A percentile compares a stretch with the other conserved stretches of the same genome.
Evolutionary conservation across 306 rosid species (phyloP).

Genomic region (Ormosia semicastrata): DNA sequence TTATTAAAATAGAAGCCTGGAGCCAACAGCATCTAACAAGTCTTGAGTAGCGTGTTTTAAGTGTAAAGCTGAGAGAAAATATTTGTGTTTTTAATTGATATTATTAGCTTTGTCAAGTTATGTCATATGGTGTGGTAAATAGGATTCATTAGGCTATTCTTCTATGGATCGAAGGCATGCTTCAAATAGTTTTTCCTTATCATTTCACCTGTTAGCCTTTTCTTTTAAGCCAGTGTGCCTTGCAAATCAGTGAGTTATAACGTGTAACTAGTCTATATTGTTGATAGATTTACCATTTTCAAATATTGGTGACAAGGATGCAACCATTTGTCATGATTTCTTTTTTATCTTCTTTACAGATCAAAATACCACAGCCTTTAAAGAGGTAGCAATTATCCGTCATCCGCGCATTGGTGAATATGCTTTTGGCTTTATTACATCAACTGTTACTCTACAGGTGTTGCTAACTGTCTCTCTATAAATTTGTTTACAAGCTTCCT

Average conservation of each 20-base stretch:
- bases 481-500: neutral
- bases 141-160: neutral
- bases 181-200: neutral
- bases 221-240: neutral
- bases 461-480: neutral
- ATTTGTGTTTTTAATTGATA: neutral
- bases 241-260: neutral
- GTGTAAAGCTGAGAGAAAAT: neutral
- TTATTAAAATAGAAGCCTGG: neutral
- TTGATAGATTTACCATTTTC: conserved; percentile 2
- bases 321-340: neutral
- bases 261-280: neutral
- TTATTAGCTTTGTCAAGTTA: neutral
- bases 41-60: neutral
- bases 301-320: conserved; percentile 10
- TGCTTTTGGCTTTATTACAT: conserved; percentile 95
- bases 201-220: neutral
- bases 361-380: conserved; percentile 89
- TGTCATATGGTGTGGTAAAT: neutral
- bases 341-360: conserved; percentile 47
- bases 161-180: neutral
- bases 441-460: conserved; percentile 88
- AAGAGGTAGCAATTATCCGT: conserved; percentile 90
- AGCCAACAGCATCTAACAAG: neutral
- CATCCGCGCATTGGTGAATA: conserved; percentile 94